Evolutionary conservation across 108 stramenopile genomes (phyloP).

Genomic region (Skeletonema menzelii): DNA sequence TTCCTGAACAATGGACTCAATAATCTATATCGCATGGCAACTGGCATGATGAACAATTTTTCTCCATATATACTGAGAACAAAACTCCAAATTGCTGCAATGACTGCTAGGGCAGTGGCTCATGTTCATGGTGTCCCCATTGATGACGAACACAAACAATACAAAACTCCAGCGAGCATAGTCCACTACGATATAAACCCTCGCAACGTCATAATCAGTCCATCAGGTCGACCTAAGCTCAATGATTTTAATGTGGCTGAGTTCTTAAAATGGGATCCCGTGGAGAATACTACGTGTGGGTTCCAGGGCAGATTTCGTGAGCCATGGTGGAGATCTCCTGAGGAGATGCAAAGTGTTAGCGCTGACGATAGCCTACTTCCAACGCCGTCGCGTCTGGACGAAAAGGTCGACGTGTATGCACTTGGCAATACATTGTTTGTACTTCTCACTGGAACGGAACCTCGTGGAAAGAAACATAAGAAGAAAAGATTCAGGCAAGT

Average conservation of each 20-base stretch:
- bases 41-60: slow-evolving; percentile 31
- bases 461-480: slow-evolving; percentile 47
- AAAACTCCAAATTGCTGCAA: slow-evolving; percentile 53
- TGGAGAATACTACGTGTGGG: slow-evolving; percentile 60
- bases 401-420: slow-evolving; percentile 82
- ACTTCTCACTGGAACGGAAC: slow-evolving; percentile 60
- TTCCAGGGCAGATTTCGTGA: slow-evolving; percentile 69
- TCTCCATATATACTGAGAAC: slow-evolving; percentile 16
- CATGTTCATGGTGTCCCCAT: slow-evolving; percentile 54
- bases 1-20: slow-evolving; percentile 41
- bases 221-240: slow-evolving; percentile 55
- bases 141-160: neutral
- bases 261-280: slow-evolving; percentile 58
- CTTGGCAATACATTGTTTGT: slow-evolving; percentile 73
- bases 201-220: slow-evolving; percentile 59
- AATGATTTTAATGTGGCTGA: slow-evolving; percentile 89
- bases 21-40: slow-evolving; percentile 40
- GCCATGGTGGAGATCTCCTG: slow-evolving; percentile 90
- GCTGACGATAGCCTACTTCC: slow-evolving; percentile 6
- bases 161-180: slow-evolving; percentile 34
- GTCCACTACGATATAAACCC: slow-evolving; percentile 75
- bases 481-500: slow-evolving; percentile 41
- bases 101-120: slow-evolving; percentile 53
- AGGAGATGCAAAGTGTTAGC: slow-evolving; percentile 66
- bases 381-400: slow-evolving; percentile 43